Evolutionary conservation across 1,284 basidiomycete genomes (phyloP).

Genomic region (Cryptococcus sp.): DNA sequence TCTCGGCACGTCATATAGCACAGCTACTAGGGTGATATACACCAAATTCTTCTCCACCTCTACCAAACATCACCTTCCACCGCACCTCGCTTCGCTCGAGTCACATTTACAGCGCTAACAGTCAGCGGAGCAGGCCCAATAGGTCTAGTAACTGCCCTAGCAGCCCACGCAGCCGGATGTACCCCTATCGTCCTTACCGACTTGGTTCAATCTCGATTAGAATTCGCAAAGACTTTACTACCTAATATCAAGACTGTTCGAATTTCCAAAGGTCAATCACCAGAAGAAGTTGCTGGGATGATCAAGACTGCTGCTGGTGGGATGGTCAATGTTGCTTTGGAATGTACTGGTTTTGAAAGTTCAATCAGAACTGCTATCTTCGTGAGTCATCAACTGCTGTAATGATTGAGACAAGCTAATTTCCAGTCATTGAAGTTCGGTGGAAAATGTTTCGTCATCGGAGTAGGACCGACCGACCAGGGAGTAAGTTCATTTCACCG

Average conservation of each 20-base stretch:
- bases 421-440: conserved; percentile 49
- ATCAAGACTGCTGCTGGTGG: conserved; percentile 43
- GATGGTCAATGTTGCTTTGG: conserved; percentile 40
- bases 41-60: background rate
- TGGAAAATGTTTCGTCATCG: conserved; percentile 54
- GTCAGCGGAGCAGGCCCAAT: conserved; percentile 52
- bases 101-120: too few relatives aligned
- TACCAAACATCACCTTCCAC: background rate
- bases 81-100: background rate
- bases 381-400: conserved; percentile 44
- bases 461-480: conserved; percentile 52
- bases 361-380: conserved; percentile 78
- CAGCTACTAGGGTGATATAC: background rate
- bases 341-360: conserved; percentile 74
- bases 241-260: conserved; percentile 49
- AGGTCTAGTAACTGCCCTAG: conserved; percentile 53
- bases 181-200: conserved; percentile 56
- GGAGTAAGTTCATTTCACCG: conserved; percentile 22
- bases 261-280: conserved; percentile 33
- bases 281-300: conserved; percentile 37
- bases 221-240: conserved; percentile 53
- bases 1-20: too few relatives aligned
- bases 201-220: conserved; percentile 51
- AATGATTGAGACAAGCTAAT: background rate
- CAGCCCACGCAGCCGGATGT: conserved; percentile 53